Evolutionary conservation across 441 rosid genomes (phyloP).

Genomic region (Euphorbia schlechtendalii): DNA sequence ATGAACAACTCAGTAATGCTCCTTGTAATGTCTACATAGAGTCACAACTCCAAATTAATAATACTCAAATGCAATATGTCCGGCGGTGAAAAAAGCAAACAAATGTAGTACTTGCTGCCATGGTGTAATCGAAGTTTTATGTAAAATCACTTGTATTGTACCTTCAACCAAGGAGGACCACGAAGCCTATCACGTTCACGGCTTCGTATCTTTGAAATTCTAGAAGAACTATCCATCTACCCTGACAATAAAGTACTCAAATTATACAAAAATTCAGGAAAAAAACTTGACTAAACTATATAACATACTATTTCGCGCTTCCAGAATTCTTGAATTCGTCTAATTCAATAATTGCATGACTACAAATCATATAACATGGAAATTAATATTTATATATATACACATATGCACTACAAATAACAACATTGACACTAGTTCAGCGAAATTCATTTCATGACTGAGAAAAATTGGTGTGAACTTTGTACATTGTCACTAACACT

Average conservation of each 20-base stretch:
- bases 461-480: neutral
- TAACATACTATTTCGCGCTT: neutral
- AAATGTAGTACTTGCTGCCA: neutral
- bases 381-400: neutral
- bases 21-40: conserved; percentile 67
- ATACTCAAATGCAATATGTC: conserved; percentile 6
- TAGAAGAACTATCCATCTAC: conserved; percentile 96
- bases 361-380: neutral
- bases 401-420: neutral
- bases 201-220: conserved; percentile 87
- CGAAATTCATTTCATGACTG: neutral
- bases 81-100: neutral
- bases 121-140: neutral
- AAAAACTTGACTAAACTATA: neutral
- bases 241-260: conserved; percentile 42
- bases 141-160: conserved; percentile 23
- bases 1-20: conserved; percentile 68
- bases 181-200: conserved; percentile 90
- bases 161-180: conserved; percentile 98
- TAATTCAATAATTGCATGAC: neutral
- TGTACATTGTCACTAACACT: neutral
- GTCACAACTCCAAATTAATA: conserved; percentile 6
- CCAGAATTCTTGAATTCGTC: neutral
- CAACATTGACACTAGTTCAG: neutral
- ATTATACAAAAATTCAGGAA: neutral